These are phyloP conservation scores for Colletotrichum sansevieriae DNA, from an alignment of 2,329 filamentous ascomycete genomes.

Conservation along the genomic window DNA sequence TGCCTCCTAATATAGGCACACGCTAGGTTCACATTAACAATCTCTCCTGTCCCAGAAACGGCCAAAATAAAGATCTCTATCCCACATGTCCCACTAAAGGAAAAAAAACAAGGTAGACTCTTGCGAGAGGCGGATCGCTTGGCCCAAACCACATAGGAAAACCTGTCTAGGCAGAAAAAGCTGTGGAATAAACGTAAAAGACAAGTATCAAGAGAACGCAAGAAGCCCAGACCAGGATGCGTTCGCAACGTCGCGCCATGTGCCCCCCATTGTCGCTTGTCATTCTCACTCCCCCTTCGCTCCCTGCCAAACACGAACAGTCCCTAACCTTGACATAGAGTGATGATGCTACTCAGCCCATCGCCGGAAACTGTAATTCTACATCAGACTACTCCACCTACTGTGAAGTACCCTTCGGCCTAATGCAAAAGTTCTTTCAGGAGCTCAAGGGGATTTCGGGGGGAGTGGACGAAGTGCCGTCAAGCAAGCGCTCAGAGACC, in stretches of 20 bases:
- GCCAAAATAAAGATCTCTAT: no score
- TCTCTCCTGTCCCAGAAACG: no score
- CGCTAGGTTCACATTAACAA: no score
- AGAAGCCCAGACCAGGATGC: not conserved
- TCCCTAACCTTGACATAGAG: not conserved
- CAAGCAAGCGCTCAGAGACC: not conserved
- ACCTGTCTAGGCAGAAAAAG: not conserved
- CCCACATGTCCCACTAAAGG: not conserved
- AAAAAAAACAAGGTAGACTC: not conserved
- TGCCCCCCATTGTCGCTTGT: conserved; percentile 13
- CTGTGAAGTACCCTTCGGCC: not conserved
- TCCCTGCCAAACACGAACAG: not conserved
- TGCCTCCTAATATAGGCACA: no score
- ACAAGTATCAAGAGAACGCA: not conserved
- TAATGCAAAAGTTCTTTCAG: conserved; percentile 2
- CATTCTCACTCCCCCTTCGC: not conserved
- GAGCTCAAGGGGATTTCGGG: not conserved
- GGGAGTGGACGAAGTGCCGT: not conserved
- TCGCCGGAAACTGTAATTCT: not conserved
- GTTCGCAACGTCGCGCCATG: not conserved
- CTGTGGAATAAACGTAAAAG: not conserved
- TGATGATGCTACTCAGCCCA: not conserved
- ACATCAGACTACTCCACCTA: not conserved
- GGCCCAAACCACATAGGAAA: not conserved
- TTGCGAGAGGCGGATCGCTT: not conserved